Conservation (phyloP, 306 rosid species). For the Calophaca sinica region DNA sequence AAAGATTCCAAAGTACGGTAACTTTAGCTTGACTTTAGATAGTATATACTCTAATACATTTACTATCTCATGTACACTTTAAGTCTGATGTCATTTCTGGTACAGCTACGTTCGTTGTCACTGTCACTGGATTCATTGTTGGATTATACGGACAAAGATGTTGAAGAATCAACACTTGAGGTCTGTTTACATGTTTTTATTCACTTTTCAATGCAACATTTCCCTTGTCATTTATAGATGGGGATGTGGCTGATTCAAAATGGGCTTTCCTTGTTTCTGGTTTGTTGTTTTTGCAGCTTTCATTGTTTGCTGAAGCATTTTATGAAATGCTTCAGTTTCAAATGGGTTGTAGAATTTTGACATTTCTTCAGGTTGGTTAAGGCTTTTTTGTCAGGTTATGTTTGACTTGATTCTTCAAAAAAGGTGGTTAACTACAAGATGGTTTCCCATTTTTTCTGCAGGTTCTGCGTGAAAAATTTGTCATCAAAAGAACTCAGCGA, state of each 20-base stretch:
- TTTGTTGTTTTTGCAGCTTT: constrained; percentile 67
- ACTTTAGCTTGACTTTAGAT: constrained; percentile 31
- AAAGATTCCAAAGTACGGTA: constrained; percentile 82
- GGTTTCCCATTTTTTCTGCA: constrained; percentile 36
- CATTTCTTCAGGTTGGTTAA: constrained; percentile 87
- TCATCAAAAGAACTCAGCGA: constrained; percentile 71
- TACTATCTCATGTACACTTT: constrained; percentile 2
- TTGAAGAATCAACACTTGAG: constrained; percentile 94
- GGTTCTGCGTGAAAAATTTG: constrained; percentile 81
- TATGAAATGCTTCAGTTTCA: constrained; percentile 98
- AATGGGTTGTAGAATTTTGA: constrained; percentile 83
- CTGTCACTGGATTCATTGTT: constrained; percentile 84
- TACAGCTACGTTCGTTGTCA: constrained; percentile 79
- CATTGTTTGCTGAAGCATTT: constrained; percentile 90
- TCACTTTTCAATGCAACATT: background rate
- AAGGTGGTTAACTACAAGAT: constrained; percentile 19
- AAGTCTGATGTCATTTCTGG: constrained; percentile 42
- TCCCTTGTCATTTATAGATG: background rate
- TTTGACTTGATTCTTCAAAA: constrained; percentile 39
- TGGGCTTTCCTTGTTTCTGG: constrained; percentile 5
- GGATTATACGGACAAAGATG: constrained; percentile 92
- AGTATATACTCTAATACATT: background rate
- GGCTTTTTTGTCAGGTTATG: background rate
- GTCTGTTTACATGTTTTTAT: constrained; percentile 52
- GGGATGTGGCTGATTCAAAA: constrained; percentile 11